phyloP scores from a whole-genome alignment of 345 rosid genomes.

The Erucastrum elatum region DNA sequence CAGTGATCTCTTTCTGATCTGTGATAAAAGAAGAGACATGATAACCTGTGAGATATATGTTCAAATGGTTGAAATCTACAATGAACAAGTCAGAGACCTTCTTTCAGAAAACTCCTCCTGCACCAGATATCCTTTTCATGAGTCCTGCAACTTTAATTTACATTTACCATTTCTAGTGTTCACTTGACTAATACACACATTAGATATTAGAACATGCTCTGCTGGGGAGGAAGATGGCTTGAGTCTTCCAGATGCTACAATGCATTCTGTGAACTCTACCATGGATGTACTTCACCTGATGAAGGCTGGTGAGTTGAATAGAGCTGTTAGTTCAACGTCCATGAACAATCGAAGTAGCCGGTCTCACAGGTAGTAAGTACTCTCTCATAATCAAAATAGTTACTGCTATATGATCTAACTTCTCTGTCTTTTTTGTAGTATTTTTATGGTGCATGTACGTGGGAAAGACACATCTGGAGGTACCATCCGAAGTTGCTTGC shows the following conservation, averaged over 20 bases:
- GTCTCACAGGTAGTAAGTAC: slow-evolving; percentile 91
- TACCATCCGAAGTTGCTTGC: slow-evolving; percentile 76
- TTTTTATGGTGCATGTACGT: slow-evolving; percentile 74
- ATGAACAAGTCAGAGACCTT: slow-evolving; percentile 96
- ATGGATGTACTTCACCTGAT: slow-evolving; percentile 71
- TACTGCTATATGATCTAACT: neutral
- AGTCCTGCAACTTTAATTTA: slow-evolving; percentile 13
- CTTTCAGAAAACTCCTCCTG: slow-evolving; percentile 64
- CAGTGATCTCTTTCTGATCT: slow-evolving; percentile 68
- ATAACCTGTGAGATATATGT: slow-evolving; percentile 63
- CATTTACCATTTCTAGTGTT: neutral
- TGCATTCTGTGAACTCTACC: slow-evolving; percentile 69
- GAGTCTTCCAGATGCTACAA: slow-evolving; percentile 85
- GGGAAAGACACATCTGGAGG: slow-evolving; percentile 74
- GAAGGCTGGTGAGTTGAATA: slow-evolving; percentile 84
- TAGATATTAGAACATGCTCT: slow-evolving; percentile 81
- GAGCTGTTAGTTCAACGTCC: slow-evolving; percentile 76
- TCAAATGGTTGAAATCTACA: slow-evolving; percentile 97
- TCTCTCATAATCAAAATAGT: slow-evolving; percentile 26
- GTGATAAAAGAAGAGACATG: slow-evolving; percentile 59
- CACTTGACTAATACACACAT: slow-evolving; percentile 57
- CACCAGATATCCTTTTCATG: slow-evolving; percentile 81
- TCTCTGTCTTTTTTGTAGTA: slow-evolving; percentile 45
- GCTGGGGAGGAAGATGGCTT: slow-evolving; percentile 56
- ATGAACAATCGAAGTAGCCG: slow-evolving; percentile 81